A percentile compares a stretch with the other conserved stretches of the same genome.
These are phyloP conservation scores for Spironucleus salmonicida DNA, from an alignment of 208 protist genomes.

Conservation along the genomic window DNA sequence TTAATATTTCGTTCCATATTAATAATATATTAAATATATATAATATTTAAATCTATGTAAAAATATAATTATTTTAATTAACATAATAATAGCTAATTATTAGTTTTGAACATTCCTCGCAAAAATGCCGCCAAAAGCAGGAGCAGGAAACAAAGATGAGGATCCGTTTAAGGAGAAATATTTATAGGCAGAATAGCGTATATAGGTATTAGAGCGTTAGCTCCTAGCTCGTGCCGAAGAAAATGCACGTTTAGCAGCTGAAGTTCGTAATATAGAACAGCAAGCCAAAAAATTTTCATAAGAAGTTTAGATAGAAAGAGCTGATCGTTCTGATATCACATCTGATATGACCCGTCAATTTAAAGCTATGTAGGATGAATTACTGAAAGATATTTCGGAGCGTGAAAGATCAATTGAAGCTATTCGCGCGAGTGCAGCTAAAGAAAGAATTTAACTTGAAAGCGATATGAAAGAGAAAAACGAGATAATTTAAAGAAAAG, in stretches of 20 bases:
- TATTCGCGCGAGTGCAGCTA: neutral
- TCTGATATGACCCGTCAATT: constrained; percentile 29
- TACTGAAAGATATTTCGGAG: constrained; percentile 14
- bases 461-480: neutral
- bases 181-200: neutral
- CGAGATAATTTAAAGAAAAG: neutral
- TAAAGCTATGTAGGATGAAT: constrained; percentile 31
- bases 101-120: too few species aligned
- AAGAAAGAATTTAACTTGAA: constrained; percentile 13
- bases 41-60: too few species aligned
- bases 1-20: too few species aligned
- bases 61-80: too few species aligned
- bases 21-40: too few species aligned
- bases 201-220: neutral
- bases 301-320: constrained; percentile 26
- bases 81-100: too few species aligned
- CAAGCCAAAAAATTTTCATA: neutral
- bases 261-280: neutral
- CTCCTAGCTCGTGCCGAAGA: neutral
- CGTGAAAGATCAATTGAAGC: constrained; percentile 1
- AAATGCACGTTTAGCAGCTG: constrained; percentile 12
- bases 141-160: constrained; percentile 6
- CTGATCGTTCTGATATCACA: constrained; percentile 24
- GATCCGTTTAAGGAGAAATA: neutral
- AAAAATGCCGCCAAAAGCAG: constrained; percentile 9